A percentile compares a stretch with the other conserved stretches of the same genome.
Conservation (phyloP, 495 filamentous ascomycete species). For the Elasticomyces elasticus region DNA sequence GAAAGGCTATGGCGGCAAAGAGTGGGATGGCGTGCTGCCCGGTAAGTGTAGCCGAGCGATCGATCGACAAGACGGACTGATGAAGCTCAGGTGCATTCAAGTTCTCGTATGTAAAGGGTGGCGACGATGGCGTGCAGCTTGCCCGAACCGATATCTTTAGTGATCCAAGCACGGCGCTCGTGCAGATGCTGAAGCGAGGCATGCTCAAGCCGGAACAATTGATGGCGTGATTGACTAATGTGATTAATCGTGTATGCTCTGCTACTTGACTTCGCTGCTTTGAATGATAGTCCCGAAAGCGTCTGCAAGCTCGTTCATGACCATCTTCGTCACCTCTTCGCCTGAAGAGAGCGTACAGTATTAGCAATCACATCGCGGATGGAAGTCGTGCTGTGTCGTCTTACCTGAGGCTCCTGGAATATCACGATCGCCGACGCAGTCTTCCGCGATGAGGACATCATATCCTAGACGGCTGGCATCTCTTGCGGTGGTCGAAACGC, state of each 20-base stretch:
- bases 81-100: neutral
- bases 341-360: no score
- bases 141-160: slow-evolving; percentile 11
- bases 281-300: slow-evolving; percentile 32
- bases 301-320: slow-evolving; percentile 31
- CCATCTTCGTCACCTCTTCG: slow-evolving; percentile 29
- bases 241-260: no score
- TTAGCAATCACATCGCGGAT: no score
- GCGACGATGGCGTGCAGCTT: slow-evolving; percentile 3
- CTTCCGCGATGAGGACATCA: slow-evolving; percentile 46
- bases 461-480: slow-evolving; percentile 47
- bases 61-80: neutral
- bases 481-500: slow-evolving; percentile 49
- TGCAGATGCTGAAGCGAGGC: slow-evolving; percentile 15
- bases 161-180: slow-evolving; percentile 11
- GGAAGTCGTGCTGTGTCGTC: no score
- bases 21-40: slow-evolving; percentile 12
- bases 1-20: slow-evolving; percentile 10
- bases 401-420: slow-evolving; percentile 44
- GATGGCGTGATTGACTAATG: no score
- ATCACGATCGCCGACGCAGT: slow-evolving; percentile 50
- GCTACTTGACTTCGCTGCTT: slow-evolving; percentile 30
- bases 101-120: slow-evolving; percentile 7
- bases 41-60: neutral
- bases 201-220: slow-evolving; percentile 12